Conservation (phyloP, 2,329 filamentous ascomycete species). For the Neonectria neomacrospora region DNA sequence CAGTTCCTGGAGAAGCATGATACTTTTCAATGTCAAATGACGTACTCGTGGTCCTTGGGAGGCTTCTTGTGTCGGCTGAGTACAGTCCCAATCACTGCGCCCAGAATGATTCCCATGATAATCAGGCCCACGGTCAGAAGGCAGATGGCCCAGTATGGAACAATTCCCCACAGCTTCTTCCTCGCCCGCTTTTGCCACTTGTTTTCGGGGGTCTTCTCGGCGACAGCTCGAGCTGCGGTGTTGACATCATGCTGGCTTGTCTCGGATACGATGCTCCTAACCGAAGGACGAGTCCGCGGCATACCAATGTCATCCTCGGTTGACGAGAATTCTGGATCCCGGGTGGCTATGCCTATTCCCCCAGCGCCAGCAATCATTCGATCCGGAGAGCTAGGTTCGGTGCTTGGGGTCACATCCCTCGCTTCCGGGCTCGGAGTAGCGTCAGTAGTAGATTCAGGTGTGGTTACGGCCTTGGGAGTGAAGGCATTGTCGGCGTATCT, state of each 20-base stretch:
- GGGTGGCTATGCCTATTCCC: slow-evolving; percentile 69
- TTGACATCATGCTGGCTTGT: slow-evolving; percentile 66
- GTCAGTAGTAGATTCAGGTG: slow-evolving; percentile 26
- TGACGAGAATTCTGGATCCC: slow-evolving; percentile 71
- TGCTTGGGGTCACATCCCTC: slow-evolving; percentile 3
- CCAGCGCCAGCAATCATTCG: slow-evolving; percentile 65
- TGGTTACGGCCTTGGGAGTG: slow-evolving; percentile 46
- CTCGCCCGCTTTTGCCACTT: slow-evolving; percentile 67
- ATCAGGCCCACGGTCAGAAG: slow-evolving; percentile 60
- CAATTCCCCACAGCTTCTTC: slow-evolving; percentile 66
- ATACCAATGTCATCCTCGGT: slow-evolving; percentile 63
- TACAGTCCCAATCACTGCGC: slow-evolving; percentile 65
- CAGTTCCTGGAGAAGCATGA: background rate
- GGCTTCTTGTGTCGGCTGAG: slow-evolving; percentile 43
- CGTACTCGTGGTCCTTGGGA: slow-evolving; percentile 7
- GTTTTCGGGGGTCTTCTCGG: slow-evolving; percentile 59
- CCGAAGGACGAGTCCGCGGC: slow-evolving; percentile 62
- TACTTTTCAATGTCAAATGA: background rate
- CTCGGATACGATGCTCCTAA: slow-evolving; percentile 61
- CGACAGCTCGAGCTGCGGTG: slow-evolving; percentile 56
- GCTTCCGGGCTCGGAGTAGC: slow-evolving; percentile 9
- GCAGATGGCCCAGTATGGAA: slow-evolving; percentile 71
- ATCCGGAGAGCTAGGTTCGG: slow-evolving; percentile 27
- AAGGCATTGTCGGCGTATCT: slow-evolving; percentile 83
- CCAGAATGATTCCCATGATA: slow-evolving; percentile 66